Evolutionary conservation across 78 protist genomes (phyloP).

Genomic region (Dictyostelium capitatum): DNA sequence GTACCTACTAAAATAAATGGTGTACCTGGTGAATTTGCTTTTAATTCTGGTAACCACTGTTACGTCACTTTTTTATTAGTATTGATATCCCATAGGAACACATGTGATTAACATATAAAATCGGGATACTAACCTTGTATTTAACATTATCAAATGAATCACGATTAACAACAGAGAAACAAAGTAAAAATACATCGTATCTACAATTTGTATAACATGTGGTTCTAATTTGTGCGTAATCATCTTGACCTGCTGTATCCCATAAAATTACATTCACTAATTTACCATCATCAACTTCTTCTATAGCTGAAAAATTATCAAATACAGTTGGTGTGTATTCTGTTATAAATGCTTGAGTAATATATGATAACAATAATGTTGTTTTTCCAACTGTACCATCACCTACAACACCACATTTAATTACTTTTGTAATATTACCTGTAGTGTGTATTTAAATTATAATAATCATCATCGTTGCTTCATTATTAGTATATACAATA

Average conservation of each 20-base stretch:
- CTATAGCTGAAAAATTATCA: slow-evolving; percentile 87
- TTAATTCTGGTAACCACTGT: slow-evolving; percentile 84
- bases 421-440: slow-evolving; percentile 66
- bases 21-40: slow-evolving; percentile 76
- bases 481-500: neutral
- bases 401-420: slow-evolving; percentile 64
- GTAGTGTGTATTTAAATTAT: neutral
- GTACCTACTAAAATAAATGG: slow-evolving; percentile 86
- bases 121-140: slow-evolving; percentile 57
- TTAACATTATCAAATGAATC: slow-evolving; percentile 87
- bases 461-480: neutral
- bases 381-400: slow-evolving; percentile 77
- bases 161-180: slow-evolving; percentile 80
- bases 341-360: slow-evolving; percentile 84
- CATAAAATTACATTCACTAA: slow-evolving; percentile 85
- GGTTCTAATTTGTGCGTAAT: slow-evolving; percentile 80
- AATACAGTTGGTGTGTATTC: slow-evolving; percentile 84
- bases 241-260: slow-evolving; percentile 87
- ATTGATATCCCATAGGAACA: neutral
- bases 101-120: neutral
- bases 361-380: slow-evolving; percentile 76
- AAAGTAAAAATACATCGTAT: slow-evolving; percentile 83
- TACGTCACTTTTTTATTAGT: no score
- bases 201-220: slow-evolving; percentile 83
- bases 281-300: slow-evolving; percentile 84